Base-by-base conservation (phyloP, 805 yeast species). In the Ogataea naganishii region DNA sequence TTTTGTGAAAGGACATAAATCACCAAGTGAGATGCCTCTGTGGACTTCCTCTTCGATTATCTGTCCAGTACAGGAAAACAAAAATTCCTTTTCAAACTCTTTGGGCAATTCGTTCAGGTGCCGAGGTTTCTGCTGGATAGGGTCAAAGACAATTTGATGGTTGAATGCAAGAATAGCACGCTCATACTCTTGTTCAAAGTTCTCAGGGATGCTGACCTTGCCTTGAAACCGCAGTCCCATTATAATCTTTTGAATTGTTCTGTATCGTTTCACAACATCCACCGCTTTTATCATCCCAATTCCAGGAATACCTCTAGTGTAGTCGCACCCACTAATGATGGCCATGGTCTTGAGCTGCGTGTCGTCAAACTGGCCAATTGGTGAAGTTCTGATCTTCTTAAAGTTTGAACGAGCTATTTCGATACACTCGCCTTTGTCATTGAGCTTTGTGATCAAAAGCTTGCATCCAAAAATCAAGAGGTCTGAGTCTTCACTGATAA, bases 261-360 rank as follows among this genome's bases (percentile, higher is more conserved):
- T 53, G 42, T 64, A 64, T 33, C 67, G 62, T 31, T 62, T 61
- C 2, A 84, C 75, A 25, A 80, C 49, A 23, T 58, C 60, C 31
- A 80, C 69, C 0, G 96, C 94, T 17, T 78, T 81, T 26, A 75
- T 72, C 7, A 86, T 63, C 0, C 98, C 99, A 11, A 89, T 65
- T 2, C 80, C 79, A 0, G 80, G 70, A 6, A 92, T 62, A 0
- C 99, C 98, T 32, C 74, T 73, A 0, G 96, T 83, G 47, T 92
- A 92, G 53, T 92, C 99, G 57, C 99, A 92, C 0, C 99, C 99
- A n/a, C 95, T 73, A 4, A 92, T 49, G 41, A 88, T 79, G 2
- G 95, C 97, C 56, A 84, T 71, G 24, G 75, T 62, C 27, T 92
- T 64, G 31, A 84, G 51, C 43, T 84, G 83, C 7, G 67, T 70